phyloP scores from a whole-genome alignment of 139 green algal species.

The Tetradesmus lagerheimii region DNA sequence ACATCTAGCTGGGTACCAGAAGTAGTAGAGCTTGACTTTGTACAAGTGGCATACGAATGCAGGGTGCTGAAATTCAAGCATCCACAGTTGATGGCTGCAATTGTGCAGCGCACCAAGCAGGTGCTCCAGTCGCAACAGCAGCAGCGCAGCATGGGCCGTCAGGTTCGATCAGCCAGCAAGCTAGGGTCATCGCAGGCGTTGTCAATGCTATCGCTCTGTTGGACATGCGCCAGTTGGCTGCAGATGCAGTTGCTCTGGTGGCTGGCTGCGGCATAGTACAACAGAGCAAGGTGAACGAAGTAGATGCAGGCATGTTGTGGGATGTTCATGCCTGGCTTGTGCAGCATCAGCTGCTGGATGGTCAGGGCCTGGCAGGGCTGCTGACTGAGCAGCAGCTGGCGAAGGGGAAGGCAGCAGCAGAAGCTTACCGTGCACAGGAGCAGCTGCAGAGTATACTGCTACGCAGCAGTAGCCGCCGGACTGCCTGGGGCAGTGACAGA shows the following conservation, averaged over 20 bases:
- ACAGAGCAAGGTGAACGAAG: too few species aligned
- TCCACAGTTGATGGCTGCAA: neutral
- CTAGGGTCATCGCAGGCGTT: too few species aligned
- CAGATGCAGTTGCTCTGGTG: neutral
- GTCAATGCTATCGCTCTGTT: too few species aligned
- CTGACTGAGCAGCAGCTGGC: neutral
- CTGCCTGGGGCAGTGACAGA: too few species aligned
- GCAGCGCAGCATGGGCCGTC: neutral
- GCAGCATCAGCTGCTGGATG: slow-evolving; percentile 20
- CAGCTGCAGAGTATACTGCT: too few species aligned
- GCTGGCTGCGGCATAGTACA: too few species aligned
- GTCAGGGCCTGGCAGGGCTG: neutral
- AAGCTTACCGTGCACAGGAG: neutral
- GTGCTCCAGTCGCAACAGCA: neutral
- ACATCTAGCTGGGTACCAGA: too few species aligned
- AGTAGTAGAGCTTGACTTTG: too few species aligned
- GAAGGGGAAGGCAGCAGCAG: neutral
- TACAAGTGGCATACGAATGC: neutral
- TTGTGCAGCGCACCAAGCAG: neutral
- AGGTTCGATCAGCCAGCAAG: neutral
- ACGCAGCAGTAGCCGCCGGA: too few species aligned
- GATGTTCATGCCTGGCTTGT: neutral
- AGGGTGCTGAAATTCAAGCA: neutral
- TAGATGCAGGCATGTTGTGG: too few species aligned
- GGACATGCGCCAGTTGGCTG: too few species aligned